Conservation (phyloP, 768 basidiomycete genomes). For the Leccinum subgranulosum region DNA sequence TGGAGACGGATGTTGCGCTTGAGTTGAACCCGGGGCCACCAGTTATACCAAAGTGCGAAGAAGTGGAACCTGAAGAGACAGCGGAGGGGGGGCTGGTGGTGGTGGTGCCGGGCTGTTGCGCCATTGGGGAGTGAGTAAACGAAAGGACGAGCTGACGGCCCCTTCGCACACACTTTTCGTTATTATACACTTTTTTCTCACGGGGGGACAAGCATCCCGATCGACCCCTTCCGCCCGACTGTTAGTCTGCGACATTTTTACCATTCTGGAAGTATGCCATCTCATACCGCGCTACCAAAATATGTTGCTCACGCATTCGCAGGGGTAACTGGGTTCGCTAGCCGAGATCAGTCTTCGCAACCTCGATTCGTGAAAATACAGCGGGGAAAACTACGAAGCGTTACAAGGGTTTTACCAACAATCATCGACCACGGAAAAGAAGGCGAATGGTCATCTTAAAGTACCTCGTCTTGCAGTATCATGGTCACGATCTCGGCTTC, state of each 20-base stretch:
- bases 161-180: slow-evolving; percentile 7
- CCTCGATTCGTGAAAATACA: neutral
- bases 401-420: neutral
- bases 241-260: neutral
- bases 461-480: neutral
- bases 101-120: slow-evolving; percentile 19
- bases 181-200: neutral
- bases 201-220: neutral
- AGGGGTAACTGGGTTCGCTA: neutral
- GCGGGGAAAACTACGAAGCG: neutral
- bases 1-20: slow-evolving; percentile 17
- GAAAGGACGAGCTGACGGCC: slow-evolving; percentile 6
- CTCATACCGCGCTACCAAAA: neutral
- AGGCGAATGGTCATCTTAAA: neutral
- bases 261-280: neutral
- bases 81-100: slow-evolving; percentile 1
- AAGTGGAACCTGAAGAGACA: slow-evolving; percentile 1
- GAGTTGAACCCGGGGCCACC: slow-evolving; percentile 26
- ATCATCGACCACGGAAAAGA: neutral
- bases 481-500: neutral
- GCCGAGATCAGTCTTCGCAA: neutral
- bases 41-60: slow-evolving; percentile 18
- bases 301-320: neutral
- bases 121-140: slow-evolving; percentile 5
- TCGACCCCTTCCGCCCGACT: neutral